Percentiles rank a stretch among this genome's conserved stretches.
Evolutionary conservation across 768 basidiomycete species (phyloP).

Genomic region (Daedaleopsis nitida): DNA sequence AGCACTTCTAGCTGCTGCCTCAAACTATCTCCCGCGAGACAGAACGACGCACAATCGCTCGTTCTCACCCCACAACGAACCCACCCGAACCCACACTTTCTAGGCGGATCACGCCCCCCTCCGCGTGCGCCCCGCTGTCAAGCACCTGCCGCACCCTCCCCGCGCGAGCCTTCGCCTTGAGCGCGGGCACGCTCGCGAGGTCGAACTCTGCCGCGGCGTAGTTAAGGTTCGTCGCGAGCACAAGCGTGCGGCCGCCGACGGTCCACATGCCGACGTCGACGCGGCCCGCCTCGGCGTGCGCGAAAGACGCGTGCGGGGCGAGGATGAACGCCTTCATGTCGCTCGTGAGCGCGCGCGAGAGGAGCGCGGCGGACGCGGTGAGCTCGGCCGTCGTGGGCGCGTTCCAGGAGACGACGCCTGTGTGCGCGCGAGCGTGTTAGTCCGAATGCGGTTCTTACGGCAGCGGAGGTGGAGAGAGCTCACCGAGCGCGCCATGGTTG

Average conservation of each 20-base stretch:
- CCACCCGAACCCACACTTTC: constrained; percentile 30
- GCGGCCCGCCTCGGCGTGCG: constrained; percentile 20
- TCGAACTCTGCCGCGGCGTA: constrained; percentile 24
- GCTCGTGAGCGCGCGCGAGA: constrained; percentile 34
- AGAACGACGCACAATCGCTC: too few species aligned
- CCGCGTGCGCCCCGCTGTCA: constrained; percentile 29
- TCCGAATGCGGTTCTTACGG: too few species aligned
- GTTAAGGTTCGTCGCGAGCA: constrained; percentile 38
- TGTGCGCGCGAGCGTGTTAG: not conserved
- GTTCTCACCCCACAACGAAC: constrained; percentile 24
- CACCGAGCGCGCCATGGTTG: constrained; percentile 68
- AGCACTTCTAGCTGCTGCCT: too few species aligned
- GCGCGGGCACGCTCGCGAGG: constrained; percentile 17
- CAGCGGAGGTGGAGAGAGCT: too few species aligned
- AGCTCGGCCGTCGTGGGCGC: constrained; percentile 44
- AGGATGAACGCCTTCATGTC: constrained; percentile 34
- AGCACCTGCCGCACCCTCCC: constrained; percentile 23
- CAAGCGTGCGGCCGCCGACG: constrained; percentile 32
- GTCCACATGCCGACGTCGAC: constrained; percentile 40
- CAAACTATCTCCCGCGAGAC: too few species aligned
- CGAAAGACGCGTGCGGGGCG: constrained; percentile 29
- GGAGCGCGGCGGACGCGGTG: constrained; percentile 36
- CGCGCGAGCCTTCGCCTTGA: constrained; percentile 2
- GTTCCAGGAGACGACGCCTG: constrained; percentile 42
- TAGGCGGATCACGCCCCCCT: constrained; percentile 21